Evolutionary conservation across 108 stramenopile genomes (phyloP), one percentile per base, ranked within the genome.

Genomic region (Cyclotella cryptica): DNA sequence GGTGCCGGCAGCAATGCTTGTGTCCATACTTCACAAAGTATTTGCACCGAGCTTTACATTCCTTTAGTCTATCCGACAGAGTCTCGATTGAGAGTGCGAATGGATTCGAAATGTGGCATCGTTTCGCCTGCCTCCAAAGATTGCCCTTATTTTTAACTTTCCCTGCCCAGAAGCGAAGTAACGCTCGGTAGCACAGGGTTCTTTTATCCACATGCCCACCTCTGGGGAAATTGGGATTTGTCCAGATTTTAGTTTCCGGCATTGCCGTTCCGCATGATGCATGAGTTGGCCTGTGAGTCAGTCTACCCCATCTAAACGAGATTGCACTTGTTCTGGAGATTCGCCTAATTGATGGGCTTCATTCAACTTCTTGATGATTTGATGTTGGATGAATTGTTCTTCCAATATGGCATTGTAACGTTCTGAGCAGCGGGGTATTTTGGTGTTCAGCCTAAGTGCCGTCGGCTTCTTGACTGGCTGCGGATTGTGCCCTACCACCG

Each of bases 201-300:
- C 74, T 7, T 29, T 26, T 3, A 68, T 52, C 74, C 74, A 75
- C 8, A 75, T 51, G 21, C 53, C 39, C 40, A 54, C 46, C 22
- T 75, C 54, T 12, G 75, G 75, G 5, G 75, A 76, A 54, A 68
- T 68, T 10, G 67, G 68, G 17, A 76, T 70, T 9, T 22, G 0
- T n/a, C 75, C 66, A 6, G 19, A 45, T 35, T 44, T 68, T 1
- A 68, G 19, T 67, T 69, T 68, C 22, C 75, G 54, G 21, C 75
- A 69, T n/a, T 58, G 52, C 67, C 69, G 68, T 30, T 76, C 75
- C n/a, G 54, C 52, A 9, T 14, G 15, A 27, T 30, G 27, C 64
- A 65, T 65, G 46, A 10, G 19, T 19, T 69, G 30, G 13, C 13
- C 29, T 15, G 15, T 22, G 10, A 58, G 28, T 40, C 41, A 3